A percentile compares a stretch with the other conserved stretches of the same genome.
Conservation (phyloP, 2,329 filamentous ascomycete species). For the Ceratocystis smalleyi region DNA sequence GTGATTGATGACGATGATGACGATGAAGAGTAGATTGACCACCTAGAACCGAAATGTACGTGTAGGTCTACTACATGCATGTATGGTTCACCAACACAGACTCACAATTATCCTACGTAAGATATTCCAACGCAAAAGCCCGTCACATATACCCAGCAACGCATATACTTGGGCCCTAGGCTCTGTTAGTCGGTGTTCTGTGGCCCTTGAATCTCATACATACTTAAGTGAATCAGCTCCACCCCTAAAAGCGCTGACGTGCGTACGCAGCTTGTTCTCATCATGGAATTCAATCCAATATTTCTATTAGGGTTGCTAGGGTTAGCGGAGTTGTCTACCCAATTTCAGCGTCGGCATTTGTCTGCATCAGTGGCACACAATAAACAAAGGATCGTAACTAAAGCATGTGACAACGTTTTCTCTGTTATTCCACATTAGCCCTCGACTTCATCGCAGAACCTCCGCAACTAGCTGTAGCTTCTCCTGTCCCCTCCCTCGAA, state of each 20-base stretch:
- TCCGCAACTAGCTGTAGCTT: not conserved
- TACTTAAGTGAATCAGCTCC: too few species aligned
- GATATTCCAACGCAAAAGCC: not conserved
- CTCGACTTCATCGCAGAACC: not conserved
- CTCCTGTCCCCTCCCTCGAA: not conserved
- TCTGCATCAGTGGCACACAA: not conserved
- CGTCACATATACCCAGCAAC: too few species aligned
- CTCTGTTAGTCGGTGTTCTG: too few species aligned
- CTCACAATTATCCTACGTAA: not conserved
- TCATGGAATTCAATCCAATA: not conserved
- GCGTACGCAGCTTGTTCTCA: too few species aligned
- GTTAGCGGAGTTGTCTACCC: not conserved
- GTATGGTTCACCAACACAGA: not conserved
- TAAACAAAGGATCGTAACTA: not conserved
- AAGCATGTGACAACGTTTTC: not conserved
- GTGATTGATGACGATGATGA: conserved; percentile 49
- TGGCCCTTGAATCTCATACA: too few species aligned
- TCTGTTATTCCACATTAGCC: not conserved
- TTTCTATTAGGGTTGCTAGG: not conserved
- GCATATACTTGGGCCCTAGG: too few species aligned
- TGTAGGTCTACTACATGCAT: not conserved
- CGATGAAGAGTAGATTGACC: conserved; percentile 26
- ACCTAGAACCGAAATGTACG: not conserved
- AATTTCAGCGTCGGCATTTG: not conserved
- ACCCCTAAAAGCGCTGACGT: too few species aligned